Conservation (phyloP, 345 rosid species). For the Boechera divaricarpa region DNA sequence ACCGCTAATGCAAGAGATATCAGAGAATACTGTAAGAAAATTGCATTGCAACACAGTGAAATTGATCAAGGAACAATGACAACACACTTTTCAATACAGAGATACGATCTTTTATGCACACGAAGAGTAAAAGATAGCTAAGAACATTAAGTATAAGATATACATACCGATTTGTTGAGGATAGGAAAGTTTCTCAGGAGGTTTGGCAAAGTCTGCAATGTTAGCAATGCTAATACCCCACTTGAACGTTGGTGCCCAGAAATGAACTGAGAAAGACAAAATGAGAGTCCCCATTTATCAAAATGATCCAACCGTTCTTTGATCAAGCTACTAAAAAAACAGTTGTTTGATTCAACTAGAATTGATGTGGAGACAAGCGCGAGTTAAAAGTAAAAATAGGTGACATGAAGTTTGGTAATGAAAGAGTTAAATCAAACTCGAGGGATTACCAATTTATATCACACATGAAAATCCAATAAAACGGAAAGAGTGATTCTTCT, state of each 20-base stretch:
- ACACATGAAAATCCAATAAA: background rate
- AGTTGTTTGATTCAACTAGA: background rate
- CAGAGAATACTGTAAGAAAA: conserved; percentile 28
- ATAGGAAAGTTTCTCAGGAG: conserved; percentile 57
- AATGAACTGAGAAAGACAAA: conserved; percentile 63
- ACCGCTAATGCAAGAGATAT: conserved; percentile 58
- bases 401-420: background rate
- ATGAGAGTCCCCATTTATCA: background rate
- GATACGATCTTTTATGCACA: background rate
- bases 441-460: background rate
- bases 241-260: conserved; percentile 67
- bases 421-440: background rate
- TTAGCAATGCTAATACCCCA: conserved; percentile 63
- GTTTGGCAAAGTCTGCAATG: conserved; percentile 56
- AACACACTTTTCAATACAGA: background rate
- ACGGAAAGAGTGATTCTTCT: background rate
- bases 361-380: background rate
- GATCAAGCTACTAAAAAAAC: background rate
- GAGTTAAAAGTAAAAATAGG: background rate
- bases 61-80: background rate
- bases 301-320: background rate
- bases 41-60: background rate
- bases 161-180: conserved; percentile 54
- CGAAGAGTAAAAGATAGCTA: background rate
- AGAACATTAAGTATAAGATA: background rate